A percentile compares a stretch with the other conserved stretches of the same genome.
phyloP scores from a whole-genome alignment of 1,284 basidiomycete species.

The Trichosporon asahii region DNA sequence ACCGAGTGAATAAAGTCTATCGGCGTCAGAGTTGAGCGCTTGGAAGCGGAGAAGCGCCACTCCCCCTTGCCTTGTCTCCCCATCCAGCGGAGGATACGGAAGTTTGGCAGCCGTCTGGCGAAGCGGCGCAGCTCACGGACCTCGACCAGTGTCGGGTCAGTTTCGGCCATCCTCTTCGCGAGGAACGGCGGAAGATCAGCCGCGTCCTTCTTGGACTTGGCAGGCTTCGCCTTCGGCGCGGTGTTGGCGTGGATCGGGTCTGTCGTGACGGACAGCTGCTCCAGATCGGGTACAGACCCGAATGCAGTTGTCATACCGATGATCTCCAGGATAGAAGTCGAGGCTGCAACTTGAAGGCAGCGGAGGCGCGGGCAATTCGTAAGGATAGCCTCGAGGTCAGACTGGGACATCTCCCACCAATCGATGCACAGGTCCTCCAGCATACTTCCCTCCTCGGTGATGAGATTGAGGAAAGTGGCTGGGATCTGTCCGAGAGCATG shows the following conservation, averaged over 20 bases:
- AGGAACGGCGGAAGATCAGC: constrained; percentile 17
- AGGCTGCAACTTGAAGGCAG: constrained; percentile 24
- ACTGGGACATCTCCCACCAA: constrained; percentile 32
- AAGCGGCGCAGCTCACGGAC: constrained; percentile 34
- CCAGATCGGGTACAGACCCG: constrained; percentile 21
- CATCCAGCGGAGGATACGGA: constrained; percentile 29
- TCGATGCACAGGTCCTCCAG: constrained; percentile 29
- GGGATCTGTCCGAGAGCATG: constrained; percentile 22
- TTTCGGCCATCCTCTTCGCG: constrained; percentile 17
- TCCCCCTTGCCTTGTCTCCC: constrained; percentile 34
- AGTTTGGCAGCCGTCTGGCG: constrained; percentile 29
- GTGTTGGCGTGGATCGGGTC: constrained; percentile 18
- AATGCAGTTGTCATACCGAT: constrained; percentile 26
- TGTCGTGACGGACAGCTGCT: constrained; percentile 24
- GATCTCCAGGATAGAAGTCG: constrained; percentile 25
- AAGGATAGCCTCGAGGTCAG: constrained; percentile 25
- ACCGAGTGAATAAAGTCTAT: constrained; percentile 30
- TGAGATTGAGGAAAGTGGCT: constrained; percentile 16
- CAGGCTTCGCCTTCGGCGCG: constrained; percentile 15
- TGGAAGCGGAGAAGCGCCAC: constrained; percentile 27
- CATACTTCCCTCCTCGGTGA: constrained; percentile 21
- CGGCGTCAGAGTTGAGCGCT: constrained; percentile 25
- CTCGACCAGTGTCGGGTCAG: constrained; percentile 29
- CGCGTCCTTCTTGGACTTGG: constrained; percentile 9
- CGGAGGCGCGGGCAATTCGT: constrained; percentile 18